Base-by-base conservation (phyloP, 75 land plant genomes). In the Cupressus sempervirens region DNA sequence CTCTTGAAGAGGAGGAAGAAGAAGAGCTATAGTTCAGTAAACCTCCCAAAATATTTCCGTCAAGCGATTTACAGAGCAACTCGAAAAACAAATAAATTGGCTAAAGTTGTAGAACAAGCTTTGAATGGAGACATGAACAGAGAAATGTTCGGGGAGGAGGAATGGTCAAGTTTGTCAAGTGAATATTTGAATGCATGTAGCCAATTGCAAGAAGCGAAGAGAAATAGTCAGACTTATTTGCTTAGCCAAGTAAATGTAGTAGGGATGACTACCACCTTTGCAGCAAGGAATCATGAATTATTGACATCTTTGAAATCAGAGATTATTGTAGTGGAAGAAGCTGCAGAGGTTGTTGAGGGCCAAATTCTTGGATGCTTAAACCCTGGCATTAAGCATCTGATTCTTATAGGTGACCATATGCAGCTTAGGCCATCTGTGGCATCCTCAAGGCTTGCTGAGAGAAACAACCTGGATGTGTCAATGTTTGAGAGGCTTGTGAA, bases 251-350 rank as follows among this genome's bases (percentile, higher is more conserved):
- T 84, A 40, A 88, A 84, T 15, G 82, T 87, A 12, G 76, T 87
- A 7, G 88, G 87, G 16, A 87, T 87, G 88, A 87, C 88, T 29
- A 87, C 88, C 7, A 87, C 83, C 20, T 87, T 82, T 30, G 88
- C 87, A 77, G 88, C 88, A 26, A 62, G 88, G 20, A 29, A 84
- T 43, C 72, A 85, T 54, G 67, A 86, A 23, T 80, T 85, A 38
- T 43, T 87, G n/a, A 68, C 29, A 11, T 74, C 82, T 58, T 38
- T 87, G 32, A 41, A 85, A 30, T 65, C 88, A 30, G 88, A 86
- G 54, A 70, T 90, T 11, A 70, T 90, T 53, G 58, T 90, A n/a
- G 88, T 90, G 84, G 91, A 90, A 80, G 91, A 90, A 80, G 91
- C 91, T 53, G 89, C 90, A 15, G 89, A 88, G 68, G 87, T 90